phyloP scores from a whole-genome alignment of 2,329 filamentous ascomycete species.

The Aspergillus fischeri region DNA sequence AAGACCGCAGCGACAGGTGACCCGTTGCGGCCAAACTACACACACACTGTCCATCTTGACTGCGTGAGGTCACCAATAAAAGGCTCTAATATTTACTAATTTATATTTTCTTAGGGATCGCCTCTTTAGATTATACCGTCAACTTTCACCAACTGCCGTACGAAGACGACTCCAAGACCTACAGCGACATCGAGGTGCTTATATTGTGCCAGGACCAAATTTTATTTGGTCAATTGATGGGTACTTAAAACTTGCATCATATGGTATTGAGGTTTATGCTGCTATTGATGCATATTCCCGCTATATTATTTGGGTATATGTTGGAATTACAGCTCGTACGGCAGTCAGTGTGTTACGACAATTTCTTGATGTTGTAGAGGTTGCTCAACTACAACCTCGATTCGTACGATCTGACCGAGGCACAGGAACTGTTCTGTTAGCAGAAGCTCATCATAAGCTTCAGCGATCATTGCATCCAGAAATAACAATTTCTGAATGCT shows the following conservation, averaged over 20 bases:
- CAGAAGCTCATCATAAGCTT: conserved; percentile 7
- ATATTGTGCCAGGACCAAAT: conserved; percentile 16
- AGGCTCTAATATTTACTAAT: no score
- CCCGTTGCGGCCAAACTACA: no score
- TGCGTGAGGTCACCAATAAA: no score
- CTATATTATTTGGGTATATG: conserved; percentile 20
- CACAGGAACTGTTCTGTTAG: conserved; percentile 6
- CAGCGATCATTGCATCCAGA: background rate
- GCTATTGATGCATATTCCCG: conserved; percentile 18
- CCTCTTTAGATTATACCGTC: no score
- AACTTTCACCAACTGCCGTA: background rate
- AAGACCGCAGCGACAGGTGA: no score
- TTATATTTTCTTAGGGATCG: no score
- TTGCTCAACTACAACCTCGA: conserved; percentile 5
- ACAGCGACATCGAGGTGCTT: conserved; percentile 5
- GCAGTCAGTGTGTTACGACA: conserved; percentile 16
- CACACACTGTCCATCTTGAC: no score
- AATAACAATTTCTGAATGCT: conserved; percentile 5
- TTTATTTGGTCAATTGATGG: conserved; percentile 18
- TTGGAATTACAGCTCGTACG: conserved; percentile 10
- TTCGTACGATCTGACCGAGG: conserved; percentile 9
- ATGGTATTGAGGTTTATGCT: conserved; percentile 20
- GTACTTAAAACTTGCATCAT: conserved; percentile 16
- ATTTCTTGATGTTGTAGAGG: conserved; percentile 8
- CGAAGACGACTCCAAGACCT: conserved; percentile 5